phyloP scores from a whole-genome alignment of 2,329 filamentous ascomycete genomes.

The Orbilia ellipsospora region DNA sequence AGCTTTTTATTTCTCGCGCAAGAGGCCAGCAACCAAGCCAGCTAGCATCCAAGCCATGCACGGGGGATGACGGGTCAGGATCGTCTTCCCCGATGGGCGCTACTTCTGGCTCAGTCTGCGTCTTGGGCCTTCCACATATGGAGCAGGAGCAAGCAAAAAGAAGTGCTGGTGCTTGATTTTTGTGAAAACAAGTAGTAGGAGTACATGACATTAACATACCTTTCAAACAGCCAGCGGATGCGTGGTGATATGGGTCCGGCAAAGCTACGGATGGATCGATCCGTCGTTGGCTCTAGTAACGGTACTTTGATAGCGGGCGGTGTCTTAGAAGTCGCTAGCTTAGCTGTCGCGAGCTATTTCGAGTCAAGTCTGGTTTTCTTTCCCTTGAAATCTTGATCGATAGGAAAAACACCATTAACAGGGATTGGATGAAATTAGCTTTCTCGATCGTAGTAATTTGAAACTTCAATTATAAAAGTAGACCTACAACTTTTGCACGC shows the following conservation, averaged over 20 bases:
- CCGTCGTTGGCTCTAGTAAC: slow-evolving; percentile 36
- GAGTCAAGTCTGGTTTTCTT: slow-evolving; percentile 21
- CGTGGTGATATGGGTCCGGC: slow-evolving; percentile 39
- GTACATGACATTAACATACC: slow-evolving; percentile 53
- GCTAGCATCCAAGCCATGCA: slow-evolving; percentile 40
- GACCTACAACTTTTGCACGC: neutral
- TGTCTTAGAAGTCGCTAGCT: slow-evolving; percentile 35
- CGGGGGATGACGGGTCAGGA: slow-evolving; percentile 47
- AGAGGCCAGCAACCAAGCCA: slow-evolving; percentile 9
- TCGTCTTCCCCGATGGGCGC: slow-evolving; percentile 50
- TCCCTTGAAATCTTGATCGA: neutral
- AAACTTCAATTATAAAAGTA: slow-evolving; percentile 2
- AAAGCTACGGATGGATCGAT: slow-evolving; percentile 41
- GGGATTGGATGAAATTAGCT: neutral
- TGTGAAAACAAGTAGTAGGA: slow-evolving; percentile 34
- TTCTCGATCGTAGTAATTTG: neutral
- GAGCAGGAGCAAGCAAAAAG: neutral
- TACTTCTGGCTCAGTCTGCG: slow-evolving; percentile 16
- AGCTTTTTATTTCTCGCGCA: neutral
- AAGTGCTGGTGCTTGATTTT: no score
- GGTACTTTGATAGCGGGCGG: slow-evolving; percentile 27
- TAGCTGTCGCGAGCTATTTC: slow-evolving; percentile 33
- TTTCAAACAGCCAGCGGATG: slow-evolving; percentile 40
- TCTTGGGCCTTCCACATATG: slow-evolving; percentile 50
- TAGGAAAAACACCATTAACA: neutral